Base-by-base conservation (phyloP, 305 asterid genomes). In the Fraxinus angustifolia region DNA sequence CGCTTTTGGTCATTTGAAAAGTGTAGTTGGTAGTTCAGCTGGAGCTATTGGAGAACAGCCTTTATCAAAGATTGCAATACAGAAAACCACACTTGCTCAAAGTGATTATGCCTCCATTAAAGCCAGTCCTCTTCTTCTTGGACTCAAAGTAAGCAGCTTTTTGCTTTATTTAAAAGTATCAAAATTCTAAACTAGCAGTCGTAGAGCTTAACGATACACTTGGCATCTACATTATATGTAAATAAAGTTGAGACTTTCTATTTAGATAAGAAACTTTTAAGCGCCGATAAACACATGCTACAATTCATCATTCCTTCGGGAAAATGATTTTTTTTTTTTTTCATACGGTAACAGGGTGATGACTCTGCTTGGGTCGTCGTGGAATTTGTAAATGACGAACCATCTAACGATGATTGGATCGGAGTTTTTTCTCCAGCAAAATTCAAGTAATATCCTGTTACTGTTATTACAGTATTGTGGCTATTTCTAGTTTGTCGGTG, bases 41-140 rank as follows among this genome's bases (percentile, higher is more conserved):
- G 23, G 6, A 82, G 79, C 80, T 50, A 19, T 45, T 8, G 97
- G 91, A 14, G 93, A 92, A 53, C 98, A 94, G 84, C 97, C 98
- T 53, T 75, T 94, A 75, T 88, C 98, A 5, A 88, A 89, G 31
- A 91, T 94, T 19, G 93, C 93, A 30, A 87, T 94, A 74, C 91
- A 86, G 35, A 92, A 81, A 78, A 84, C 92, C 75, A 84, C 85
- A 70, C 38, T 88, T 62, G 87, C 94, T 84, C 85, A 91, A 2
- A 76, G 79, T 28, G 79, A 85, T 71, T 91, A 92, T 5, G 87
- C 90, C 79, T 83, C 91, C 86, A 80, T 94, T 84, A 88, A 87
- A 89, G 96, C 91, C 11, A 80, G 83, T 33, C 98, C 97, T 77
- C 6, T 19, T 79, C 78, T 90, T 84, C 97, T 93, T 85, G 56